Conservation (phyloP, 345 rosid species). For the Citrus inodora region DNA sequence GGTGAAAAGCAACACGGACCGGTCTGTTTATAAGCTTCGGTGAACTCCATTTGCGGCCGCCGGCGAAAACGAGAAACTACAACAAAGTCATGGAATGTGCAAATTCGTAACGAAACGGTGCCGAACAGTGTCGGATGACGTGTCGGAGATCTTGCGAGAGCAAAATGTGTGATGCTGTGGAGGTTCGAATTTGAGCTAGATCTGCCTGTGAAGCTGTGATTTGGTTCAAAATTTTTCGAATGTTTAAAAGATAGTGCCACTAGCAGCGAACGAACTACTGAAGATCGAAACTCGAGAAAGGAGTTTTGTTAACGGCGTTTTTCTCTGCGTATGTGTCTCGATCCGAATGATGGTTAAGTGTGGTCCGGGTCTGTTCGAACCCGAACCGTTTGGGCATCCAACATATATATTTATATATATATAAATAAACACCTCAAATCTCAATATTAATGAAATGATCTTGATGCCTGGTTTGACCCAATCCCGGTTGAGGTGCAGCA, state of each 20-base stretch:
- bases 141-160: background rate
- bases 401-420: too few relatives aligned
- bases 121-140: background rate
- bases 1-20: conserved; percentile 95
- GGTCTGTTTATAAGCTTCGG: conserved; percentile 81
- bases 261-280: too few relatives aligned
- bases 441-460: too few relatives aligned
- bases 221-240: too few relatives aligned
- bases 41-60: conserved; percentile 64
- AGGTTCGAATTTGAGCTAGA: background rate
- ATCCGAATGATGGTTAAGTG: background rate
- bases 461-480: too few relatives aligned
- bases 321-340: background rate
- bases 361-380: background rate
- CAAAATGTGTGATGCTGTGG: background rate
- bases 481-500: too few relatives aligned
- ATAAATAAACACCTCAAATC: too few relatives aligned
- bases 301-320: background rate
- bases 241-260: too few relatives aligned
- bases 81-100: background rate
- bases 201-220: background rate
- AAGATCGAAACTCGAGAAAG: conserved; percentile 1
- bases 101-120: background rate
- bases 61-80: background rate
- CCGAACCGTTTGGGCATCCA: background rate